Conservation (phyloP, 2,329 filamentous ascomycete species). For the Sphaerulina vaccinii region DNA sequence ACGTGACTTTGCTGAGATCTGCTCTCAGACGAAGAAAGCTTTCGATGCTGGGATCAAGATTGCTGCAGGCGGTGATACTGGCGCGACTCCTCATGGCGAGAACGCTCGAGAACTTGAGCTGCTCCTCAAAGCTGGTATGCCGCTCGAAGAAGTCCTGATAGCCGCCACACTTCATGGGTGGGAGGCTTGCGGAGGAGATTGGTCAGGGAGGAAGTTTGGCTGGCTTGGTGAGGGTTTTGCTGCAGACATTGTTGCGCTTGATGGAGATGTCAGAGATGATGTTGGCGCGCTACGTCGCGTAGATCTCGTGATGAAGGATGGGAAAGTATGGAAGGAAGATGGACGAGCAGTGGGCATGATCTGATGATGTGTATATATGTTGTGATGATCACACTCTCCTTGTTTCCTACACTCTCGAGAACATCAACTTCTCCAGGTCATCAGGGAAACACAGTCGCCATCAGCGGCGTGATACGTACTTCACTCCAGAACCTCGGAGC, state of each 20-base stretch:
- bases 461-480: no score
- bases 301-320: conserved; percentile 60
- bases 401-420: no score
- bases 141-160: conserved; percentile 51
- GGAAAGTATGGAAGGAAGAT: conserved; percentile 48
- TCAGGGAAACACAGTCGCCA: no score
- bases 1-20: conserved; percentile 16
- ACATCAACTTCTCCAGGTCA: no score
- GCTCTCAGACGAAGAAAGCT: conserved; percentile 47
- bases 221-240: conserved; percentile 50
- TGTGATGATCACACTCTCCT: no score
- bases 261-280: conserved; percentile 46
- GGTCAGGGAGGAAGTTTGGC: conserved; percentile 54
- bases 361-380: conserved; percentile 1
- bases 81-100: conserved; percentile 54
- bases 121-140: conserved; percentile 53
- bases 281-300: conserved; percentile 47
- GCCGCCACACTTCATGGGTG: conserved; percentile 55
- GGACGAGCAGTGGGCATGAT: conserved; percentile 30
- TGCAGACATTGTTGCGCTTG: conserved; percentile 55
- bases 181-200: conserved; percentile 55
- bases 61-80: conserved; percentile 56
- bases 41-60: conserved; percentile 51
- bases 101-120: conserved; percentile 56
- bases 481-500: no score